A percentile compares a stretch with the other conserved stretches of the same genome.
Conservation (phyloP, 768 basidiomycete genomes). For the Arthromyces matolae region DNA sequence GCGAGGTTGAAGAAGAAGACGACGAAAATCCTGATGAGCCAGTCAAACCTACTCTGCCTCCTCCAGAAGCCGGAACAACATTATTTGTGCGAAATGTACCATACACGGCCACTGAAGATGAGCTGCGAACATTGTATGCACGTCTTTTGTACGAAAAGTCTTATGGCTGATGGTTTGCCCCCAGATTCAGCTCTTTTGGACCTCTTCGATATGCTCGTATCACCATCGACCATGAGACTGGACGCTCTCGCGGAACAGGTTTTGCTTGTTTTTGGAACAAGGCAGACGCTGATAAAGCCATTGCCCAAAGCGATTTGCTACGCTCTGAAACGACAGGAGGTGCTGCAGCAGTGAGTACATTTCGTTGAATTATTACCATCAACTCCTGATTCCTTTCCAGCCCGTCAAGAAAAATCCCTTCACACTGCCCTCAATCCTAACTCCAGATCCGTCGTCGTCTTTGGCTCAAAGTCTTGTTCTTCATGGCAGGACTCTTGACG, state of each 20-base stretch:
- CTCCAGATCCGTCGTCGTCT: slow-evolving; percentile 87
- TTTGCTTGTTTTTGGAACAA: slow-evolving; percentile 98
- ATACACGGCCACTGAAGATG: slow-evolving; percentile 90
- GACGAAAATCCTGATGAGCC: slow-evolving; percentile 35
- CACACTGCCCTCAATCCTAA: slow-evolving; percentile 81
- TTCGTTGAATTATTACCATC: background rate
- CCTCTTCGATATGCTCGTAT: slow-evolving; percentile 91
- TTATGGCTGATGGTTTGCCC: slow-evolving; percentile 1
- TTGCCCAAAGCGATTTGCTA: slow-evolving; percentile 75
- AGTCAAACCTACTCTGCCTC: slow-evolving; percentile 67
- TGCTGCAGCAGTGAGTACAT: slow-evolving; percentile 27
- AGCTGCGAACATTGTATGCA: slow-evolving; percentile 77
- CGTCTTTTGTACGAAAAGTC: background rate
- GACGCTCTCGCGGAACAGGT: slow-evolving; percentile 89
- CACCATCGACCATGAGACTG: slow-evolving; percentile 77
- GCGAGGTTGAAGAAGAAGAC: slow-evolving; percentile 32
- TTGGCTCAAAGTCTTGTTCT: slow-evolving; percentile 80
- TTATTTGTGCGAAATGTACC: slow-evolving; percentile 93
- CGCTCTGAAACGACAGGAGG: slow-evolving; percentile 63
- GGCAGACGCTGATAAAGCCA: slow-evolving; percentile 81
- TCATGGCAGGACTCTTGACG: slow-evolving; percentile 90
- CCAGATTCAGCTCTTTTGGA: slow-evolving; percentile 88
- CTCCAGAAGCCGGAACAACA: slow-evolving; percentile 85
- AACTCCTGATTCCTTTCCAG: slow-evolving; percentile 23
- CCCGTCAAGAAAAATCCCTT: slow-evolving; percentile 79